Percentiles rank a stretch among this genome's conserved stretches.
Evolutionary conservation across 352 stramenopile genomes (phyloP).

Genomic region (Globisporangium irregulare): DNA sequence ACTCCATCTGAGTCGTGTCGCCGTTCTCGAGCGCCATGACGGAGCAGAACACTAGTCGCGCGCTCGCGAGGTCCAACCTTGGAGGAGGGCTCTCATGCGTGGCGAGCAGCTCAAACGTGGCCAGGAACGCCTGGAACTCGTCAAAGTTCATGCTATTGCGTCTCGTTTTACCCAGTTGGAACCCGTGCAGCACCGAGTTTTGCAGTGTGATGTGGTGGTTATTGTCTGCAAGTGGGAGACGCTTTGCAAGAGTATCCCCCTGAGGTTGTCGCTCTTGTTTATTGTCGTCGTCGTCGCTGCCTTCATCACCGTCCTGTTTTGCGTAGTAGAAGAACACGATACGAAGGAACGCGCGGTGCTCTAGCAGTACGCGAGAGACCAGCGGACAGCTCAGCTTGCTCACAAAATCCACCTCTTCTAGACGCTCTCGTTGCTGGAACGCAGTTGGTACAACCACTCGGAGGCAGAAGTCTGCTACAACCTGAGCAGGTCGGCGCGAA

Average conservation of each 20-base stretch:
- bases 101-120: slow-evolving; percentile 27
- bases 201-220: neutral
- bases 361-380: slow-evolving; percentile 38
- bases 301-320: slow-evolving; percentile 36
- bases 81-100: neutral
- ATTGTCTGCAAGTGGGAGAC: neutral
- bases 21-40: slow-evolving; percentile 55
- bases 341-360: slow-evolving; percentile 56
- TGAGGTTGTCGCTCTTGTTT: neutral
- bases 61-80: slow-evolving; percentile 7
- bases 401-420: slow-evolving; percentile 34
- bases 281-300: neutral
- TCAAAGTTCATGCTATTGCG: slow-evolving; percentile 50
- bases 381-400: slow-evolving; percentile 42
- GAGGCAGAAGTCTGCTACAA: slow-evolving; percentile 41
- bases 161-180: slow-evolving; percentile 53
- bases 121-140: slow-evolving; percentile 43
- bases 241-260: neutral
- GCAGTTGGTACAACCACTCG: slow-evolving; percentile 28
- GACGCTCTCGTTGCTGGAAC: slow-evolving; percentile 11
- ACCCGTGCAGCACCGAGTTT: slow-evolving; percentile 15
- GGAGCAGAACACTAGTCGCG: slow-evolving; percentile 36
- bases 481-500: slow-evolving; percentile 21
- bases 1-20: slow-evolving; percentile 52
- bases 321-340: slow-evolving; percentile 54